phyloP scores from a whole-genome alignment of 768 basidiomycete species.

The Gyrodon lividus region DNA sequence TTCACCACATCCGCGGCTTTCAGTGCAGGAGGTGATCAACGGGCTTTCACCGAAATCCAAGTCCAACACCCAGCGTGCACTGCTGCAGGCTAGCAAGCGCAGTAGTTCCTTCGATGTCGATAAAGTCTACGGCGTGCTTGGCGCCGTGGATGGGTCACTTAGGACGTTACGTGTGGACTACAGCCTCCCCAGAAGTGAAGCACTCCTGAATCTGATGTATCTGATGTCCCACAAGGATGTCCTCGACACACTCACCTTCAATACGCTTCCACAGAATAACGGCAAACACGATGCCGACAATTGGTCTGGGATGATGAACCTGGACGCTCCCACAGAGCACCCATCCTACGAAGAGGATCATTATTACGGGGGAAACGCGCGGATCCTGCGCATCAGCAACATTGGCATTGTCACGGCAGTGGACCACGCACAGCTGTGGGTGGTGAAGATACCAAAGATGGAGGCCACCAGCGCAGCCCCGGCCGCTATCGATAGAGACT shows the following conservation, averaged over 20 bases:
- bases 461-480: neutral
- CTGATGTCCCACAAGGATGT: conserved; percentile 6
- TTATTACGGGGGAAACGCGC: conserved; percentile 1
- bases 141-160: neutral
- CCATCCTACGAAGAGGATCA: conserved; percentile 9
- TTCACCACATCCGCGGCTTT: neutral
- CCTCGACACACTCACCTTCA: conserved; percentile 15
- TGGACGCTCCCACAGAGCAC: conserved; percentile 8
- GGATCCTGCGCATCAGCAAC: neutral
- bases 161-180: conserved; percentile 2
- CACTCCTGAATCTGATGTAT: conserved; percentile 5
- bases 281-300: neutral
- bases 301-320: conserved; percentile 14
- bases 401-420: neutral
- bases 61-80: conserved; percentile 3
- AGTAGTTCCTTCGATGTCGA: neutral
- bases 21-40: conserved; percentile 9
- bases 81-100: conserved; percentile 12
- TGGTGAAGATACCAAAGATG: neutral
- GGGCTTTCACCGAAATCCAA: conserved; percentile 8
- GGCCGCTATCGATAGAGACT: neutral
- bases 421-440: neutral
- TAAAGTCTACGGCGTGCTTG: conserved; percentile 13
- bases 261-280: neutral
- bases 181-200: neutral